A percentile compares a stretch with the other conserved stretches of the same genome.
Evolutionary conservation across 495 filamentous ascomycete species (phyloP).

Genomic region (Stereocaulon alpinum): DNA sequence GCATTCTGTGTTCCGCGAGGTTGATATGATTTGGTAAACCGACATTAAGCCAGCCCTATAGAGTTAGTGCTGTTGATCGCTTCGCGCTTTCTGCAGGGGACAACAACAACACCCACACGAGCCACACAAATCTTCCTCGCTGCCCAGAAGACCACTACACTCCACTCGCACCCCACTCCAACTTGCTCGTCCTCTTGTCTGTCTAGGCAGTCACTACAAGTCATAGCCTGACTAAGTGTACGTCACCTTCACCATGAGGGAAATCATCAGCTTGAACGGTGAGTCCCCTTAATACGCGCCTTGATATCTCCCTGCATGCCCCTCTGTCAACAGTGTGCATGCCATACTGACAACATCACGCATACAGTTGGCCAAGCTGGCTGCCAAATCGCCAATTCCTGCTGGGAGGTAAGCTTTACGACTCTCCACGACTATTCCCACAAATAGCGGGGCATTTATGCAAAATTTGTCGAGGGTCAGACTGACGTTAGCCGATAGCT

Average conservation of each 20-base stretch:
- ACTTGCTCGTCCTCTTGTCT: conserved; percentile 2
- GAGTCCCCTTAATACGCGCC: conserved; percentile 34
- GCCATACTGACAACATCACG: conserved; percentile 12
- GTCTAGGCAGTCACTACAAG: neutral
- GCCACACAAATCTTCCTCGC: conserved; percentile 9
- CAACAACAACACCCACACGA: conserved; percentile 15
- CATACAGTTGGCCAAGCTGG: conserved; percentile 92
- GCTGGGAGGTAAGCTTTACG: conserved; percentile 84
- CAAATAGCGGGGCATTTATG: conserved; percentile 9
- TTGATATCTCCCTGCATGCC: neutral
- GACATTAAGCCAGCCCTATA: neutral
- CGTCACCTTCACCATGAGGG: conserved; percentile 68
- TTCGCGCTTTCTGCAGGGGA: conserved; percentile 15
- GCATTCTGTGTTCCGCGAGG: neutral
- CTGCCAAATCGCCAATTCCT: conserved; percentile 99
- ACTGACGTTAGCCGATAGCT: conserved; percentile 48
- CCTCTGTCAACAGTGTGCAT: neutral
- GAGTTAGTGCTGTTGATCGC: conserved; percentile 12
- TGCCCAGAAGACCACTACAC: conserved; percentile 7
- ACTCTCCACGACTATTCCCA: neutral
- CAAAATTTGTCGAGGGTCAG: neutral
- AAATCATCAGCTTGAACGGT: conserved; percentile 99
- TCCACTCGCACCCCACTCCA: conserved; percentile 5
- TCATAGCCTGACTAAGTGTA: neutral
- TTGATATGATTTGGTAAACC: conserved; percentile 4